Evolutionary conservation across 75 land plant genomes (phyloP).

Genomic region (Cunninghamia lanceolata): DNA sequence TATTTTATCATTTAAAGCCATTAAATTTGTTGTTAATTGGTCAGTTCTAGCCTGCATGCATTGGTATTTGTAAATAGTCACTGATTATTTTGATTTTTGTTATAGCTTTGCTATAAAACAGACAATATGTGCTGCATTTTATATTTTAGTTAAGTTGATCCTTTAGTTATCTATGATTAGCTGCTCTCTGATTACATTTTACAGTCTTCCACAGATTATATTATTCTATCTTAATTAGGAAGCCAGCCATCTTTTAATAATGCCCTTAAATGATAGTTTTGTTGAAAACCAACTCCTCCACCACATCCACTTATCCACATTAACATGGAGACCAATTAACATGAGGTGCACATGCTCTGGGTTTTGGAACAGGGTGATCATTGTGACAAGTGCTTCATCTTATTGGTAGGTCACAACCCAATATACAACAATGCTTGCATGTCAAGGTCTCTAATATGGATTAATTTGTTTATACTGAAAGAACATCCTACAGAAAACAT

Average conservation of each 20-base stretch:
- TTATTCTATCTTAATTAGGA: not conserved
- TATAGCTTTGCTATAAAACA: not conserved
- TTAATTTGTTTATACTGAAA: not conserved
- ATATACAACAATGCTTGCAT: not conserved
- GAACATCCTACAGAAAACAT: not conserved
- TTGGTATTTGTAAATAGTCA: not conserved
- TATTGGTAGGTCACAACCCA: not conserved
- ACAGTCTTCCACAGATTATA: not conserved
- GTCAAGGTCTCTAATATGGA: not conserved
- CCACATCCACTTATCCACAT: not conserved
- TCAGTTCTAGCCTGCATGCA: not conserved
- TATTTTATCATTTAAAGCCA: not conserved
- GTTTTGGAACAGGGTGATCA: not conserved
- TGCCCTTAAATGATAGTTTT: not conserved
- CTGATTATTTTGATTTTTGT: not conserved
- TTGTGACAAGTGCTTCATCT: not conserved
- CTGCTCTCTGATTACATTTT: too few relatives aligned
- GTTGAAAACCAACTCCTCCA: not conserved
- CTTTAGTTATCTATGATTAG: too few relatives aligned
- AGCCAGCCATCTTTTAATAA: not conserved
- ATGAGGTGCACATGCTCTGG: not conserved
- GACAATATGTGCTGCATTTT: not conserved
- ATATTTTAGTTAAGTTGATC: not conserved
- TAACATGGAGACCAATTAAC: not conserved
- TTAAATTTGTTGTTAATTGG: not conserved